These are phyloP conservation scores for Aechmea fasciata DNA, from an alignment of 176 grass and related monocot genomes.

Conservation along the genomic window DNA sequence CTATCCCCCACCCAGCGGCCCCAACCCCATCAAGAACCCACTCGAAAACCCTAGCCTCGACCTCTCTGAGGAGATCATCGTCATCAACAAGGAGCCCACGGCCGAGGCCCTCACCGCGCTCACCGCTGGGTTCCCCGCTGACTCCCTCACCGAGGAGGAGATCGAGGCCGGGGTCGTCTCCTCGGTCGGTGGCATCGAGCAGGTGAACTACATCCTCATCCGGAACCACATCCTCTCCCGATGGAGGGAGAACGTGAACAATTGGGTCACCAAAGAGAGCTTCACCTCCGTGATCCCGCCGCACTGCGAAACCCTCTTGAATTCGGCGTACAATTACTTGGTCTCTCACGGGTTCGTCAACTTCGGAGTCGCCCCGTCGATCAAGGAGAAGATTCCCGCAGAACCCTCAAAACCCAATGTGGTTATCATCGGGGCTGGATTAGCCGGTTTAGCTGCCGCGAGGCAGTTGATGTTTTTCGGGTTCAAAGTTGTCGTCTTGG, in stretches of 20 bases:
- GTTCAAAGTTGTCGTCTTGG: slow-evolving; percentile 77
- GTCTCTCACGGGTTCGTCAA: slow-evolving; percentile 80
- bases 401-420: slow-evolving; percentile 63
- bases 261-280: slow-evolving; percentile 67
- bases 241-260: slow-evolving; percentile 77
- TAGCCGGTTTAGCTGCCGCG: slow-evolving; percentile 71
- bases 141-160: slow-evolving; percentile 98
- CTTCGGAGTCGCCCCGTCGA: slow-evolving; percentile 69
- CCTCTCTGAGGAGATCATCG: slow-evolving; percentile 84
- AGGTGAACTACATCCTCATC: slow-evolving; percentile 98
- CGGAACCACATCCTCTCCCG: slow-evolving; percentile 74
- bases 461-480: slow-evolving; percentile 65
- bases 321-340: slow-evolving; percentile 73
- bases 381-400: slow-evolving; percentile 69
- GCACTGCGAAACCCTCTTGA: slow-evolving; percentile 70
- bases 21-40: slow-evolving; percentile 7
- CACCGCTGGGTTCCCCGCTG: slow-evolving; percentile 73
- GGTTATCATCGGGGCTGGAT: slow-evolving; percentile 60
- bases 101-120: slow-evolving; percentile 86
- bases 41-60: slow-evolving; percentile 12
- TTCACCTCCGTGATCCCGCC: slow-evolving; percentile 58
- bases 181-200: slow-evolving; percentile 85
- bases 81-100: slow-evolving; percentile 91
- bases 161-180: slow-evolving; percentile 91
- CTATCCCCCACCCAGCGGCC: slow-evolving; percentile 3